Evolutionary conservation across 305 asterid genomes (phyloP).

Genomic region (Fraxinus dipetala): DNA sequence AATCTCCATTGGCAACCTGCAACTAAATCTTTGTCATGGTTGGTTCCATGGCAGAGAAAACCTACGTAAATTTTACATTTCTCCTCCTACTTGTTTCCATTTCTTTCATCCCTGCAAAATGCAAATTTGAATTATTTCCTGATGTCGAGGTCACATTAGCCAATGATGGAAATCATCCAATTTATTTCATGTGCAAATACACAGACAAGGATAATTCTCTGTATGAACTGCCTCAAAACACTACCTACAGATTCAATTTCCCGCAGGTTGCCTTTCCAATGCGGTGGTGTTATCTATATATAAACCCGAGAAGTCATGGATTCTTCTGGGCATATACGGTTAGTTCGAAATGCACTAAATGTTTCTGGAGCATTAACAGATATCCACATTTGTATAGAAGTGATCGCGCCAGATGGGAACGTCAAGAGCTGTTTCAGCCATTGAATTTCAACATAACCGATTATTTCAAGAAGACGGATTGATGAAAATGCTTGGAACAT

Average conservation of each 20-base stretch:
- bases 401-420: slow-evolving; percentile 67
- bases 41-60: not conserved
- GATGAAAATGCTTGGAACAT: not conserved
- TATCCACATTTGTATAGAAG: slow-evolving; percentile 47
- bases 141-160: slow-evolving; percentile 53
- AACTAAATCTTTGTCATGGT: not conserved
- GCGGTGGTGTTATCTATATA: slow-evolving; percentile 64
- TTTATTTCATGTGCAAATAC: slow-evolving; percentile 60
- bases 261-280: slow-evolving; percentile 57
- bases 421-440: slow-evolving; percentile 57
- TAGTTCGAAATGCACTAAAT: slow-evolving; percentile 61
- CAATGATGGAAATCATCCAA: slow-evolving; percentile 42
- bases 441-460: slow-evolving; percentile 29
- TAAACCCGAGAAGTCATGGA: slow-evolving; percentile 36
- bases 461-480: not conserved
- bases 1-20: not conserved
- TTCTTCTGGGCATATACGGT: slow-evolving; percentile 75
- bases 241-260: slow-evolving; percentile 39
- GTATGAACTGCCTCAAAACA: slow-evolving; percentile 31
- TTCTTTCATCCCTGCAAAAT: too few species aligned
- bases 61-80: too few species aligned
- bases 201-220: slow-evolving; percentile 31
- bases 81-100: too few species aligned
- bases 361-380: slow-evolving; percentile 65
- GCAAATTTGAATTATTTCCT: slow-evolving; percentile 28